phyloP scores from a whole-genome alignment of 768 basidiomycete genomes.

The Mycena kentingensis region DNA sequence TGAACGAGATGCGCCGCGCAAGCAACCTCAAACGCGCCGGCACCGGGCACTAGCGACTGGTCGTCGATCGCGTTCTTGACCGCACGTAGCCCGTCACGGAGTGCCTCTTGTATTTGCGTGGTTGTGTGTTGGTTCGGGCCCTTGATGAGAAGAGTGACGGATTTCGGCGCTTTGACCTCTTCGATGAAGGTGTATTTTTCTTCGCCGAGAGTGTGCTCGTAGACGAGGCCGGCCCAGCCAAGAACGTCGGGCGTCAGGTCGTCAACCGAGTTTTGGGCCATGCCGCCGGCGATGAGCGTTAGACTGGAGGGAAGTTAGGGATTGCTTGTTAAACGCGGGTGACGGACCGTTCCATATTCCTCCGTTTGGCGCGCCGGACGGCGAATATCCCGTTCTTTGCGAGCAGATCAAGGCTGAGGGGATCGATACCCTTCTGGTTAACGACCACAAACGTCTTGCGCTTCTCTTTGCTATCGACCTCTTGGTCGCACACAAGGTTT shows the following conservation, averaged over 20 bases:
- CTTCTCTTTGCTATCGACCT: slow-evolving; percentile 79
- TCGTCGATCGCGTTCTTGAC: slow-evolving; percentile 98
- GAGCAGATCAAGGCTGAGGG: slow-evolving; percentile 91
- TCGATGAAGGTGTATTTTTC: slow-evolving; percentile 99
- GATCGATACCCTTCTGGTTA: slow-evolving; percentile 99
- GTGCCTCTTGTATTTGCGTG: slow-evolving; percentile 96
- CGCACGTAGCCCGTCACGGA: slow-evolving; percentile 92
- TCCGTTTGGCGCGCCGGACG: slow-evolving; percentile 90
- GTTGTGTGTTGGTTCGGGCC: slow-evolving; percentile 97
- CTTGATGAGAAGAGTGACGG: slow-evolving; percentile 95
- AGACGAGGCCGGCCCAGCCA: slow-evolving; percentile 97
- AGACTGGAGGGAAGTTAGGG: slow-evolving; percentile 48
- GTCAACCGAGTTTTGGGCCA: slow-evolving; percentile 97
- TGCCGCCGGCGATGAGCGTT: slow-evolving; percentile 92
- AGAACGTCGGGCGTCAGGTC: slow-evolving; percentile 89
- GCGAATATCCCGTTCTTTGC: slow-evolving; percentile 97
- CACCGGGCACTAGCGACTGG: slow-evolving; percentile 86
- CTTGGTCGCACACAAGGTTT: slow-evolving; percentile 93
- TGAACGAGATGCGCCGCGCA: slow-evolving; percentile 84
- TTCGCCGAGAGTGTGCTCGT: slow-evolving; percentile 98
- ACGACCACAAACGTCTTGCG: slow-evolving; percentile 89
- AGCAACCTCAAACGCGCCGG: slow-evolving; percentile 95
- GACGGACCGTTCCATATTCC: slow-evolving; percentile 95
- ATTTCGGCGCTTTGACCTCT: slow-evolving; percentile 93
- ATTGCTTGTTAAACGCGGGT: slow-evolving; percentile 10